Evolutionary conservation across 257 asterid species (phyloP).

Genomic region (Cruciata laevipes): DNA sequence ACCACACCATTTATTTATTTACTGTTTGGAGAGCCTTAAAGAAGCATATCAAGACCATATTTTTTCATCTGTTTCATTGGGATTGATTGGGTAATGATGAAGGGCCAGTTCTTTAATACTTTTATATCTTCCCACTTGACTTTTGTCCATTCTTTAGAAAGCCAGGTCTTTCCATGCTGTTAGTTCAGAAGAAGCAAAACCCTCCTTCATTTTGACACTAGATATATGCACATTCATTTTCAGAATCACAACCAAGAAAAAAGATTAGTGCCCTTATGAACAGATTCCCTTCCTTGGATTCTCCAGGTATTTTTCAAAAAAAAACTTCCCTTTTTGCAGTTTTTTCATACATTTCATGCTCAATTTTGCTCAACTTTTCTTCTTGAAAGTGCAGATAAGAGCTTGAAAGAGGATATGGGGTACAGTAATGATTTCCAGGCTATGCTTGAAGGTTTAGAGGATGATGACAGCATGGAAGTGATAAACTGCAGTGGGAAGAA

Average conservation of each 20-base stretch:
- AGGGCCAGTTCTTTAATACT: slow-evolving; percentile 18
- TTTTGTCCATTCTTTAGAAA: slow-evolving; percentile 6
- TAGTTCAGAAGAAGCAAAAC: slow-evolving; percentile 2
- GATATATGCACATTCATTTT: slow-evolving; percentile 5
- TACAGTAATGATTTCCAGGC: slow-evolving; percentile 28
- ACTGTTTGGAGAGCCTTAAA: slow-evolving; percentile 11
- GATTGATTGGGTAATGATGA: slow-evolving; percentile 33
- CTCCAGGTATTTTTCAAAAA: slow-evolving; percentile 20
- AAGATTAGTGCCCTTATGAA: slow-evolving; percentile 16
- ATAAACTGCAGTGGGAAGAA: slow-evolving; percentile 32
- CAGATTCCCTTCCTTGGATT: slow-evolving; percentile 29
- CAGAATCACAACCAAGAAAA: background rate
- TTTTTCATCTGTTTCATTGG: slow-evolving; percentile 17
- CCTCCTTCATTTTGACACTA: slow-evolving; percentile 1
- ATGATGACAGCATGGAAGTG: slow-evolving; percentile 32
- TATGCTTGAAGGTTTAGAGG: slow-evolving; percentile 35
- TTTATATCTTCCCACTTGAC: slow-evolving; percentile 10
- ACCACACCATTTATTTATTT: slow-evolving; percentile 7
- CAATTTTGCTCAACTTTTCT: background rate
- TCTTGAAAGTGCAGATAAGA: slow-evolving; percentile 20
- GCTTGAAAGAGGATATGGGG: slow-evolving; percentile 10
- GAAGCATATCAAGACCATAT: slow-evolving; percentile 9
- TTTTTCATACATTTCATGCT: slow-evolving; percentile 3
- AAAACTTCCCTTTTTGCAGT: background rate
- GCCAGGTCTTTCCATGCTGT: slow-evolving; percentile 11